phyloP scores from a whole-genome alignment of 225 moss, liverwort and hornwort genomes.

The Neckera pumila region DNA sequence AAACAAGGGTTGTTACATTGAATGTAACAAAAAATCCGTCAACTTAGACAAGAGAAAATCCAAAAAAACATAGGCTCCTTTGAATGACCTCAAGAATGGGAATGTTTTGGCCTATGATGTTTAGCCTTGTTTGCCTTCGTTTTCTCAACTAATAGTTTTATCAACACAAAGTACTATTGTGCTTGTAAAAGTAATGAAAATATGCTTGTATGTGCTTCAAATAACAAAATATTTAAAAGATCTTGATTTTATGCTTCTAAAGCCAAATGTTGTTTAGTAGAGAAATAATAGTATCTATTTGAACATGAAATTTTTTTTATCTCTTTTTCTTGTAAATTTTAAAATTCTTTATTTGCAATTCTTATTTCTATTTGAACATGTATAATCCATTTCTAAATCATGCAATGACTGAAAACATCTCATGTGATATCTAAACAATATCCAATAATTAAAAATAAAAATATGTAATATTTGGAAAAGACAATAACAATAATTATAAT shows the following conservation, averaged over 20 bases:
- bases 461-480: background rate
- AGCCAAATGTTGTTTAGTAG: background rate
- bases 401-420: background rate
- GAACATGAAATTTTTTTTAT: background rate
- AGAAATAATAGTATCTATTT: background rate
- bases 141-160: background rate
- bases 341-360: background rate
- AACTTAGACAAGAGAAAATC: too few species aligned
- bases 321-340: background rate
- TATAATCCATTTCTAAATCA: background rate
- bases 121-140: background rate
- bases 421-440: background rate
- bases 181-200: background rate
- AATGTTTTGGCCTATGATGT: background rate
- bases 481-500: background rate
- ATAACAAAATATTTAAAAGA: too few species aligned
- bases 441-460: too few species aligned
- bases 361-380: background rate
- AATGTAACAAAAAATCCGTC: too few species aligned
- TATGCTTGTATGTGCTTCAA: background rate
- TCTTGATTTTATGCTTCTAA: background rate
- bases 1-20: too few species aligned
- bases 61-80: too few species aligned
- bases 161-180: background rate
- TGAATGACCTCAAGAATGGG: too few species aligned